Evolutionary conservation across 202 grass and related monocot species (phyloP).

Genomic region (Musa balbisiana): DNA sequence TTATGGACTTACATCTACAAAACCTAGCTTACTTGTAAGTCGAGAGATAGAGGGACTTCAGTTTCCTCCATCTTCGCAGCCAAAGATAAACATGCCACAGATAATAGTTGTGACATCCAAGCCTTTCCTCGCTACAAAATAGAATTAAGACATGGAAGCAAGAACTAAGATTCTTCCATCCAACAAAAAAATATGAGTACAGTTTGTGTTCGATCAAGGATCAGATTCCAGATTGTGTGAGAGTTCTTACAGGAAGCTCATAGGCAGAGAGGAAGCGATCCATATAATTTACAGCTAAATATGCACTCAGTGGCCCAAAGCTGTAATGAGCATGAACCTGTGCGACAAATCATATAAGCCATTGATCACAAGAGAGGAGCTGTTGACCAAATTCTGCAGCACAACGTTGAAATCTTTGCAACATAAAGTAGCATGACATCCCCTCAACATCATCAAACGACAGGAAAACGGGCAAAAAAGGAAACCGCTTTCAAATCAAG

Average conservation of each 20-base stretch:
- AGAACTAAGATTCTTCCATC: not conserved
- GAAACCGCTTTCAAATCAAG: too few species aligned
- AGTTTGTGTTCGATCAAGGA: not conserved
- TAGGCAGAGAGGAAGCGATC: conserved; percentile 91
- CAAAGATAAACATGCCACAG: conserved; percentile 81
- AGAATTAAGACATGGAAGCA: not conserved
- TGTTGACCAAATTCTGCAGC: not conserved
- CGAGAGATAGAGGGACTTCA: conserved; percentile 52
- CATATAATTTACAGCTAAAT: conserved; percentile 70
- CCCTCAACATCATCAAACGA: too few species aligned
- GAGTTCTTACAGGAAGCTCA: conserved; percentile 58
- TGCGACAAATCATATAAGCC: conserved; percentile 9
- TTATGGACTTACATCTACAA: conserved; percentile 3
- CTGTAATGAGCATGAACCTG: conserved; percentile 74
- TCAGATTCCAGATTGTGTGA: not conserved
- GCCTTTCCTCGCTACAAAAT: conserved; percentile 46
- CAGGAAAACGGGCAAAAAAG: too few species aligned
- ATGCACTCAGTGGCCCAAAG: conserved; percentile 63
- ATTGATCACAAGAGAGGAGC: conserved; percentile 1
- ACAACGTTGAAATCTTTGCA: not conserved
- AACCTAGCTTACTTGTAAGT: conserved; percentile 60
- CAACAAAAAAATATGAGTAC: not conserved
- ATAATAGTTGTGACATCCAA: conserved; percentile 79
- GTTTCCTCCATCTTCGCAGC: conserved; percentile 94
- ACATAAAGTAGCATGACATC: not conserved